Base-by-base conservation (phyloP, 768 basidiomycete genomes). In the Pleurotus pulmonarius region DNA sequence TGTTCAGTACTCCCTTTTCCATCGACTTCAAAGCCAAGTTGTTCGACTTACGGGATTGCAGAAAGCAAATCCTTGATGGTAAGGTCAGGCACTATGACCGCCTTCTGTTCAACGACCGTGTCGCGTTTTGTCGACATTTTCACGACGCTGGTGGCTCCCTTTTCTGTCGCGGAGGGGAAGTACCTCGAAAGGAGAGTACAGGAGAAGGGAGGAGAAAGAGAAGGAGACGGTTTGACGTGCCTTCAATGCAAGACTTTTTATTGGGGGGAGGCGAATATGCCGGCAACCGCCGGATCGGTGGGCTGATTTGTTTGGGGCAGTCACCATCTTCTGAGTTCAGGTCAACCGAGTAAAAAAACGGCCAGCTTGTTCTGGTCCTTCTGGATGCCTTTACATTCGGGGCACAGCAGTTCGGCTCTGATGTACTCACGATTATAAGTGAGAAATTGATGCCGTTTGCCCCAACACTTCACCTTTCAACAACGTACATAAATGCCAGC, bases 1-100 rank as follows among this genome's bases (percentile, higher is more conserved):
- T 38, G 52, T 54, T 18, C 24, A 24, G 26, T 46, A 63, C n/a
- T 34, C 29, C 29, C 9, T 9, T 9, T 34, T 3, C 2, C 29
- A 8, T 11, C 7, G 29, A 34, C 29, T 8, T 34, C 8, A 8
- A 11, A 8, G 3, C 11, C 8, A 2, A 34, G 9, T 34, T 41
- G 55, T 39, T 59, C 44, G 26, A 79, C 87, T 60, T 65, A 91
- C 84, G 94, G 94, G 66, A 97, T 94, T 15, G 80, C 83, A 46
- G 81, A 81, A 51, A 95, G 79, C 63, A 96, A 68, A 64, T 97
- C 90, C 76, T 95, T 97, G 70, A 95, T 81, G 39, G 90, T 80
- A 59, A 93, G 81, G 76, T 93, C 87, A 18, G 94, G 94, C 60
- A 96, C 89, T 24, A 80, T 65, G 58, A 83, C 81, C 47, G 80